These are phyloP conservation scores for Podospora tetraspora DNA, from an alignment of 495 filamentous ascomycete genomes.

Conservation along the genomic window DNA sequence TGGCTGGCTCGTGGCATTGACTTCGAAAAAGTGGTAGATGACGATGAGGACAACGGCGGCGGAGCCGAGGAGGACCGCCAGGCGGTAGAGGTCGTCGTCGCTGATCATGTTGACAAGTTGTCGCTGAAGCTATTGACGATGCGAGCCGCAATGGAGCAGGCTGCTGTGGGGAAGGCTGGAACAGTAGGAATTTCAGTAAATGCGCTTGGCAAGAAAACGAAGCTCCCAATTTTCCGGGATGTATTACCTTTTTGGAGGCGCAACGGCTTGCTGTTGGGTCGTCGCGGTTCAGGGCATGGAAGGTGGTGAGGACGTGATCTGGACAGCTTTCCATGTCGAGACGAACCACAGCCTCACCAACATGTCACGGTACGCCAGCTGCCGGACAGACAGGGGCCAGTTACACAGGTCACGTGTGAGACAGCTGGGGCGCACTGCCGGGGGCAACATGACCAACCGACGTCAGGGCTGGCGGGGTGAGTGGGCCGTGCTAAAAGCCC, in stretches of 20 bases:
- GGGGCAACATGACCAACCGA: slow-evolving; percentile 6
- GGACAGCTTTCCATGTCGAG: slow-evolving; percentile 26
- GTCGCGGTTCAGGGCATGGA: slow-evolving; percentile 2
- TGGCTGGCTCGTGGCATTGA: slow-evolving; percentile 64
- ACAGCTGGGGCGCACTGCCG: neutral
- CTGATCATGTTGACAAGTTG: slow-evolving; percentile 63
- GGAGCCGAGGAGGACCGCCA: slow-evolving; percentile 91
- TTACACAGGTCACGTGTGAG: slow-evolving; percentile 5
- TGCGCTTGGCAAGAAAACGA: neutral
- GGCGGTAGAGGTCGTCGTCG: slow-evolving; percentile 74
- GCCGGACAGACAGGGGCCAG: neutral
- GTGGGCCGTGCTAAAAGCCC: slow-evolving; percentile 12
- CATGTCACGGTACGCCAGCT: slow-evolving; percentile 1
- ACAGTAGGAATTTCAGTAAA: neutral
- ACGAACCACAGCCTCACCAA: neutral
- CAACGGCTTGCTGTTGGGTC: neutral
- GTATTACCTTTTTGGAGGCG: neutral
- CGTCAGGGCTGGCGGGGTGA: slow-evolving; percentile 22
- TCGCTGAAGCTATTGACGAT: neutral
- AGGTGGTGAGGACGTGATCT: slow-evolving; percentile 9
- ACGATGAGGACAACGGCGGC: slow-evolving; percentile 90
- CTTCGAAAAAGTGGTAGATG: slow-evolving; percentile 93
- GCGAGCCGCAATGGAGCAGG: neutral
- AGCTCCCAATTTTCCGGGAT: neutral
- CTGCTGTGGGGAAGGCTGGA: neutral